These are phyloP conservation scores for Petunia hybrid DNA, from an alignment of 305 asterid genomes.

Conservation along the genomic window DNA sequence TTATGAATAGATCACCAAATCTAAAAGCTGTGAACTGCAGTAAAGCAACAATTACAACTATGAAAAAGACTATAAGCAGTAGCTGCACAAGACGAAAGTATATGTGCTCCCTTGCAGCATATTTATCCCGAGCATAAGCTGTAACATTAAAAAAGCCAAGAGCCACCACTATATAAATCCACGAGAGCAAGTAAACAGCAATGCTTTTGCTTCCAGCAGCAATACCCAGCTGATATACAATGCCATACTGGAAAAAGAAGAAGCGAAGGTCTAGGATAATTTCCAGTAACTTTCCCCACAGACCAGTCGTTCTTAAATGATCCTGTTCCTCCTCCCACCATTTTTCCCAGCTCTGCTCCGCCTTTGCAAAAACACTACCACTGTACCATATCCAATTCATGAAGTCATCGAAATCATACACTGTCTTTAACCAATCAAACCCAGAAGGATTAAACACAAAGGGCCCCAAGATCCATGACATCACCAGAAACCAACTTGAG, in stretches of 20 bases:
- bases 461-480: conserved; percentile 88
- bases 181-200: conserved; percentile 70
- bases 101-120: conserved; percentile 70
- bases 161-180: conserved; percentile 63
- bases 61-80: conserved; percentile 62
- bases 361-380: conserved; percentile 80
- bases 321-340: conserved; percentile 98
- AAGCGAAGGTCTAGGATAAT: conserved; percentile 63
- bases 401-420: conserved; percentile 85
- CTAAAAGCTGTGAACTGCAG: conserved; percentile 65
- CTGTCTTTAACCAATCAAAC: conserved; percentile 90
- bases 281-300: conserved; percentile 64
- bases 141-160: conserved; percentile 53
- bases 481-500: conserved; percentile 89
- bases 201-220: conserved; percentile 63
- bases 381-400: conserved; percentile 87
- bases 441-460: conserved; percentile 87
- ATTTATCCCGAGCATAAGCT: conserved; percentile 64
- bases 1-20: conserved; percentile 72
- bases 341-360: conserved; percentile 94
- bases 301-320: conserved; percentile 85
- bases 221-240: conserved; percentile 68
- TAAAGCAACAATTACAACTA: conserved; percentile 61
- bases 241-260: conserved; percentile 76
- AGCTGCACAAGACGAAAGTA: conserved; percentile 75